Base-by-base conservation (phyloP, 169 alveolate genomes). In the Plasmodium malariae region DNA sequence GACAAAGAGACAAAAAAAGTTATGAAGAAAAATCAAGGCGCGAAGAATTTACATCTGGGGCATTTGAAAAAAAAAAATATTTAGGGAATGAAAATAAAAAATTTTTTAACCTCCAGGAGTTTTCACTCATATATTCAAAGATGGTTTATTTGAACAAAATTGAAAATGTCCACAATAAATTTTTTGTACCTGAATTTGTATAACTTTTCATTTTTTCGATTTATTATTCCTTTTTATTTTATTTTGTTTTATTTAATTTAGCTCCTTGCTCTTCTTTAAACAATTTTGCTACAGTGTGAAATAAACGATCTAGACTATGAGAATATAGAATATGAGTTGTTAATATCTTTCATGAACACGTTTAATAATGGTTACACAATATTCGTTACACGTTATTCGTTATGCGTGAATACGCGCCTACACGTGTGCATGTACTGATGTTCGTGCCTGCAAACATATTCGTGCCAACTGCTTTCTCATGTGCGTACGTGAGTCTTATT, bases 301-400 rank as follows among this genome's bases (percentile, higher is more conserved):
- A 36, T 49, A 69, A 76, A 45, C 68, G 48, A 40, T 32, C 67
- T 76, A 24, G 32, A 76, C 5, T 67, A 76, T 34, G 51, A 49
- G 37, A 76, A 43, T 67, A 24, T 63, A 19, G 89, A 76, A 76
- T 76, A 76, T 40, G 89, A 76, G 55, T 54, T 76, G 63, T 14
- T 76, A 30, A 63, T 60, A 24, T 76, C 89, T 37, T 76, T 76
- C 24, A 76, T 76, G 71, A 67, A 57, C 60, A 76, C 89, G 14
- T 55, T 76, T 67, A 76, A 76, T 67, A 76, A 48, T 43, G 76
- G 89, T 76, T 57, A 57, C 21, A 30, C 11, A 3, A 24, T 36
- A 36, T 43, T 28, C 12, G 30, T 43, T 21, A 24, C 21, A 7
- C 14, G 21, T 24, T 32, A 28, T 19, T 17, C 11, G 21, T 14